Evolutionary conservation across 169 alveolate genomes (phyloP), one percentile per base, ranked within the genome.

Genomic region (Eimeria brunetti): DNA sequence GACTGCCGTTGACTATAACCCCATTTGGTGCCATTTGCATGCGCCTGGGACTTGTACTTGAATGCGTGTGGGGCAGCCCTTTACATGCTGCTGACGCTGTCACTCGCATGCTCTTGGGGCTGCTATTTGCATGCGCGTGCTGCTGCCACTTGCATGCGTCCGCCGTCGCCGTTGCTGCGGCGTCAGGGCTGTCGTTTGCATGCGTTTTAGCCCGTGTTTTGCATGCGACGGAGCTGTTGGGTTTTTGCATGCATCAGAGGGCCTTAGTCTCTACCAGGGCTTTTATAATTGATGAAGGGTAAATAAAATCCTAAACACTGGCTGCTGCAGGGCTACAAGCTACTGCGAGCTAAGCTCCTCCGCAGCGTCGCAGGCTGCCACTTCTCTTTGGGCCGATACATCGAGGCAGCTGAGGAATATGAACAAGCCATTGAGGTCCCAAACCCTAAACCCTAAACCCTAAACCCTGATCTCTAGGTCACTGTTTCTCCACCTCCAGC

Each of bases 351-450:
- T 38, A 56, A 49, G n/a, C 24, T 91, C 4, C 91, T 78, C n/a
- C 73, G 88, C 64, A 78, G 71, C 20, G 56, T 80, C 5, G 95
- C 69, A 24, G 46, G 76, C 41, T 85, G 85, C 67, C 69, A 80
- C 88, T 91, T 91, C 60, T 86, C 62, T 33, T 8, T 67, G 46
- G 91, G 91, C 8, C 46, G 88, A 33, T 91, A 46, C 56, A 1
- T 60, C 49, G 95, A 91, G 36, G 90, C 95, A 22, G 88, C 91
- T n/a, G 91, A 75, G 44, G 89, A 64, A 64, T 78, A 91, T 53
- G 95, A 80, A 41, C 91, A 91, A 67, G 64, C 88, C 41, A 33
- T 91, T 20, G 62, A 91, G 90, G 95, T 91, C 44, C 76, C n/a
- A n/a, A 64, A n/a, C 38, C 76, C 76, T 27, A n/a, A 64, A 64